phyloP scores from a whole-genome alignment of 2,329 filamentous ascomycete species.

The Metarhizium guizhouense region DNA sequence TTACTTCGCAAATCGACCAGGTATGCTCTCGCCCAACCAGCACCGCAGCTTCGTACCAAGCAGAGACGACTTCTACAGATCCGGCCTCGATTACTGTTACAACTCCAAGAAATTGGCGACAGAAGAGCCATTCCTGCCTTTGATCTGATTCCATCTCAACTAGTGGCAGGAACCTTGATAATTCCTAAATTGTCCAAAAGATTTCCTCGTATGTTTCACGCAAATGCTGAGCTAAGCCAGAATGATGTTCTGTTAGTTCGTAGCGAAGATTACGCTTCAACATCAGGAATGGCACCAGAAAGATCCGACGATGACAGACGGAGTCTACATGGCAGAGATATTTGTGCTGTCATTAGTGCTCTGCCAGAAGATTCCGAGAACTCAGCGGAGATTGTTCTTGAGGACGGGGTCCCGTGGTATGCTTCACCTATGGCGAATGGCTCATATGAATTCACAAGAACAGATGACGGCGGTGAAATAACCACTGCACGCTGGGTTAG shows the following conservation, averaged over 20 bases:
- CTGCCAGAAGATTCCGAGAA: slow-evolving; percentile 39
- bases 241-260: slow-evolving; percentile 64
- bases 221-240: slow-evolving; percentile 53
- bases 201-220: slow-evolving; percentile 55
- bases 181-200: slow-evolving; percentile 50
- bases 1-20: slow-evolving; percentile 47
- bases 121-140: slow-evolving; percentile 57
- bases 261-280: slow-evolving; percentile 54
- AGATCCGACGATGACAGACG: slow-evolving; percentile 36
- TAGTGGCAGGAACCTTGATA: slow-evolving; percentile 45
- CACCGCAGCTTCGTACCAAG: slow-evolving; percentile 47
- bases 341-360: slow-evolving; percentile 63
- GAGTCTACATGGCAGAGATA: slow-evolving; percentile 36
- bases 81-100: slow-evolving; percentile 59
- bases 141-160: slow-evolving; percentile 64
- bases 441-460: slow-evolving; percentile 57
- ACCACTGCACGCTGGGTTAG: slow-evolving; percentile 63
- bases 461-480: slow-evolving; percentile 47
- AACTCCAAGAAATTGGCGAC: slow-evolving; percentile 59
- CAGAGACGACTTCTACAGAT: slow-evolving; percentile 59
- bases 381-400: slow-evolving; percentile 56
- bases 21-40: slow-evolving; percentile 60
- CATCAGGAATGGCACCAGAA: slow-evolving; percentile 17
- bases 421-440: slow-evolving; percentile 43
- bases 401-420: slow-evolving; percentile 51